These are phyloP conservation scores for Aureobasidium zeae DNA, from an alignment of 2,329 filamentous ascomycete genomes.

Conservation along the genomic window DNA sequence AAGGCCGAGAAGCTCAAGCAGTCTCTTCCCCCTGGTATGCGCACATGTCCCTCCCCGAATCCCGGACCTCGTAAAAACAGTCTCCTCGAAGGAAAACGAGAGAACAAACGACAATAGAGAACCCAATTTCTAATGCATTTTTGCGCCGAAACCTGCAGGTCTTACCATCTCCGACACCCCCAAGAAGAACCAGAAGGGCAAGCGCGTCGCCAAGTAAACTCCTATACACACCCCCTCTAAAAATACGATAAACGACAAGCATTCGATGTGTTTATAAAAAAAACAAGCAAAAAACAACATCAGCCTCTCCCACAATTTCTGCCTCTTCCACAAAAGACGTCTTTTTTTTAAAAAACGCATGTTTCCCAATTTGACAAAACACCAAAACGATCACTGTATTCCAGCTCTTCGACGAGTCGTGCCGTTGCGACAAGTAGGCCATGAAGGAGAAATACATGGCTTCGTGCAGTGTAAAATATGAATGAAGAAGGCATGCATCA, in stretches of 20 bases:
- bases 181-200: slow-evolving; percentile 54
- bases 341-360: no score
- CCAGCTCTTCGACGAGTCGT: no score
- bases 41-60: not conserved
- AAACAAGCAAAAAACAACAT: slow-evolving; percentile 4
- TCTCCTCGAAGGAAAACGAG: not conserved
- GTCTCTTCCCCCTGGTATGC: slow-evolving; percentile 89
- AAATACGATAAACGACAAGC: not conserved
- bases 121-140: not conserved
- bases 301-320: no score
- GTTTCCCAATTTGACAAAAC: no score
- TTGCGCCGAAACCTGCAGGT: slow-evolving; percentile 31
- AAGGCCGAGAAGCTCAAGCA: slow-evolving; percentile 99
- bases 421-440: no score
- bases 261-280: slow-evolving; percentile 5
- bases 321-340: no score
- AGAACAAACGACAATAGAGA: not conserved
- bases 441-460: no score
- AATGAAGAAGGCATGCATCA: no score
- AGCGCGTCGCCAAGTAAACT: slow-evolving; percentile 32
- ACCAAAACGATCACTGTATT: no score
- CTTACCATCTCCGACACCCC: slow-evolving; percentile 52
- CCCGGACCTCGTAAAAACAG: no score
- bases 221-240: not conserved
- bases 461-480: no score